phyloP scores from a whole-genome alignment of 257 asterid species.

The Capsicum baccatum region DNA sequence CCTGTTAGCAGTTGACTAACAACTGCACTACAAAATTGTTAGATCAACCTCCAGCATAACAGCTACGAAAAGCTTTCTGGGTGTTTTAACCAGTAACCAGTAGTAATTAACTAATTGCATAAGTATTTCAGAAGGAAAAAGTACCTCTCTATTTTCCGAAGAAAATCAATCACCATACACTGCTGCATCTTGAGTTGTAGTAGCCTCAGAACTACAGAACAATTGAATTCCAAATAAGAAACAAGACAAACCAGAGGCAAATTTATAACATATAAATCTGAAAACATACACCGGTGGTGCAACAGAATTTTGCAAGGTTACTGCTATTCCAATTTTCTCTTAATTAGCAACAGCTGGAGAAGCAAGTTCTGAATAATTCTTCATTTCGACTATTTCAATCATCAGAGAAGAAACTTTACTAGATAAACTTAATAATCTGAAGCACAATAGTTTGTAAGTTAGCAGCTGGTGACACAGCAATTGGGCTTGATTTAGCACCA shows the following conservation, averaged over 20 bases:
- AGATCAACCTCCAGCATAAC: not conserved
- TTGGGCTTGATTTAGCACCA: no score
- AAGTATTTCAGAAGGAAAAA: conserved; percentile 30
- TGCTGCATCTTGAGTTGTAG: no score
- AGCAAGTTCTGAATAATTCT: conserved; percentile 48
- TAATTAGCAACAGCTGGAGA: conserved; percentile 44
- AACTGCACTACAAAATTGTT: no score
- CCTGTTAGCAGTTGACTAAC: not conserved
- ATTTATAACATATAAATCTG: no score
- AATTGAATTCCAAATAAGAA: no score
- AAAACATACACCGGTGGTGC: no score
- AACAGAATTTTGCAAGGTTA: conserved; percentile 38
- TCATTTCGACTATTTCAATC: conserved; percentile 43
- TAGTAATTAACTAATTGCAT: no score
- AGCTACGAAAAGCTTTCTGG: conserved; percentile 1
- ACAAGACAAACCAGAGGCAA: no score
- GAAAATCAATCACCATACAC: no score
- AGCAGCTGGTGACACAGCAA: conserved; percentile 53
- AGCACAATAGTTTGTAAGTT: conserved; percentile 44
- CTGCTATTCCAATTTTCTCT: conserved; percentile 43
- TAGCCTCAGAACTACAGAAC: no score
- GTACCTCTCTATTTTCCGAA: conserved; percentile 71
- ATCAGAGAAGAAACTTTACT: conserved; percentile 48
- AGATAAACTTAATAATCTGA: conserved; percentile 52
- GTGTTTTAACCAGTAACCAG: not conserved